phyloP scores from a whole-genome alignment of 192 early-diverging fungal species.

The Coemansia sp. region DNA sequence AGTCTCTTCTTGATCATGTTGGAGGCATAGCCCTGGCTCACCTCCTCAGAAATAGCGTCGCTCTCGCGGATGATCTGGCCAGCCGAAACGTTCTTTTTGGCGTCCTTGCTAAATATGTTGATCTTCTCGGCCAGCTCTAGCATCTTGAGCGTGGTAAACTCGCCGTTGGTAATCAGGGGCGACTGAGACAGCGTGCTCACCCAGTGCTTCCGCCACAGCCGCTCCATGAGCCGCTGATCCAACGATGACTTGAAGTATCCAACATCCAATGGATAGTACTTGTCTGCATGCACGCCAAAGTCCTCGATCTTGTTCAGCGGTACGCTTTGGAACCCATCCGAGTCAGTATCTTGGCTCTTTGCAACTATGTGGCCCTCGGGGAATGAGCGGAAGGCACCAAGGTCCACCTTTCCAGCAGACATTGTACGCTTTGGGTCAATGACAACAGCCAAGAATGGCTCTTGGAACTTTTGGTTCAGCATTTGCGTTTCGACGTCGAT shows the following conservation, averaged over 20 bases:
- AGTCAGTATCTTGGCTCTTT: constrained; percentile 2
- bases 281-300: constrained; percentile 92
- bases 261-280: constrained; percentile 88
- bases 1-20: constrained; percentile 44
- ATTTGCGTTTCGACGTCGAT: constrained; percentile 98
- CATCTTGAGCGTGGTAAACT: constrained; percentile 49
- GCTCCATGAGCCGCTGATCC: constrained; percentile 84
- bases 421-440: constrained; percentile 98
- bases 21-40: constrained; percentile 46
- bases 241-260: constrained; percentile 92
- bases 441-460: constrained; percentile 95
- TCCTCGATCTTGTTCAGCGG: constrained; percentile 97
- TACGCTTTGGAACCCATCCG: constrained; percentile 55
- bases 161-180: constrained; percentile 76
- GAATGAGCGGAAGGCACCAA: constrained; percentile 99
- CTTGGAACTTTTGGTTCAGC: constrained; percentile 92
- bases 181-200: constrained; percentile 94
- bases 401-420: constrained; percentile 94
- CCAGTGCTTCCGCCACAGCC: constrained; percentile 99
- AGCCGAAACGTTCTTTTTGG: constrained; percentile 33
- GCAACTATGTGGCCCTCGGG: constrained; percentile 63
- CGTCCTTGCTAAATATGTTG: constrained; percentile 25
- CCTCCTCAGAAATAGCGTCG: constrained; percentile 47
- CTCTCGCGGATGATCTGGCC: constrained; percentile 41
- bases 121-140: constrained; percentile 47